Percentiles rank a stretch among this genome's conserved stretches.
phyloP scores from a whole-genome alignment of 2,329 filamentous ascomycete species.

The Berkeleyomyces rouxiae region DNA sequence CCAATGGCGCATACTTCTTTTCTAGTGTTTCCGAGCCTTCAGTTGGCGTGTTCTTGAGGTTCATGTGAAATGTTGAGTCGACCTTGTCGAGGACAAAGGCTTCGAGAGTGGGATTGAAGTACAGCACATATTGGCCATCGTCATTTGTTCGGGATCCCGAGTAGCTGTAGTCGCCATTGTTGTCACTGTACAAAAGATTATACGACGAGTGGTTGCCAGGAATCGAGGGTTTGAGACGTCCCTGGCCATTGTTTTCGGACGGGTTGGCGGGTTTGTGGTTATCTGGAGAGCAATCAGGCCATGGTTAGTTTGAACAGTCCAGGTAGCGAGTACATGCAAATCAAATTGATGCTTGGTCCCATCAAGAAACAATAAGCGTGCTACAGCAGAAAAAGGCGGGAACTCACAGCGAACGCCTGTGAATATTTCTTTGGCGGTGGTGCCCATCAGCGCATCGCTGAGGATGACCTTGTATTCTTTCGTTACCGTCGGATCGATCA shows the following conservation, averaged over 20 bases:
- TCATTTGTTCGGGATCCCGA: conserved; percentile 40
- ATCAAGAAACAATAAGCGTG: background rate
- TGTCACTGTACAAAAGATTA: conserved; percentile 38
- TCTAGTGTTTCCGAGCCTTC: conserved; percentile 47
- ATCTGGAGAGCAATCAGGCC: conserved; percentile 25
- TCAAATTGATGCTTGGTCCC: background rate
- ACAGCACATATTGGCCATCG: conserved; percentile 45
- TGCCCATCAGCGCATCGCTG: conserved; percentile 43
- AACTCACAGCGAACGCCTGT: conserved; percentile 40
- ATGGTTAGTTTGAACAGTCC: background rate
- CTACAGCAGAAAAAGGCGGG: conserved; percentile 1
- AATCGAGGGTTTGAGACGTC: conserved; percentile 33
- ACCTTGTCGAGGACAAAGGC: conserved; percentile 70
- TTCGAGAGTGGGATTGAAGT: conserved; percentile 59
- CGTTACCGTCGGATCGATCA: conserved; percentile 42
- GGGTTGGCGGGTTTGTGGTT: conserved; percentile 43
- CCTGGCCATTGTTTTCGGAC: conserved; percentile 25
- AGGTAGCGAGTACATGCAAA: background rate
- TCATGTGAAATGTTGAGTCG: conserved; percentile 75
- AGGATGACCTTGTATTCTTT: conserved; percentile 47
- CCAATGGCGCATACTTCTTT: conserved; percentile 50
- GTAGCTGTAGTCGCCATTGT: conserved; percentile 41
- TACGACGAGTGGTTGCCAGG: conserved; percentile 35
- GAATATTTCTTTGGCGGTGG: conserved; percentile 38
- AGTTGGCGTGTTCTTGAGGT: conserved; percentile 53